Evolutionary conservation across 2,329 filamentous ascomycete genomes (phyloP), one percentile per base, ranked within the genome.

Genomic region (Cladosporium sp.): DNA sequence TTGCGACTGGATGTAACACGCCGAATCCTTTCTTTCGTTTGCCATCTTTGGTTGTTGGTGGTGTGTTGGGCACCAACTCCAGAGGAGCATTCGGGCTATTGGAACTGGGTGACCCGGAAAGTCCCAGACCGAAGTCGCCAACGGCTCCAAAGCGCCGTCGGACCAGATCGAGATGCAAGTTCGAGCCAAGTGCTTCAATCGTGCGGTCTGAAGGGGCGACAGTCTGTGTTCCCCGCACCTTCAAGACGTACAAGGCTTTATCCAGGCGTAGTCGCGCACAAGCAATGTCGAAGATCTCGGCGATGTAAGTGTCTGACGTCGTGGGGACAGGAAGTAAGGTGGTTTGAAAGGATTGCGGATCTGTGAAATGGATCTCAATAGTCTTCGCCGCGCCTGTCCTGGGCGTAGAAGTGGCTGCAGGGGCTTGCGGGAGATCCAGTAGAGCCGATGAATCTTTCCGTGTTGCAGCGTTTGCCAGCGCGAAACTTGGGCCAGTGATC

Each of bases 261-360:
- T 93, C 88, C 0, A 93, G 73, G 51, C 87, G 82, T 38, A 89
- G 77, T 67, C 87, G 88, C 36, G 83, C 80, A 65, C 88, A 93
- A 2, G 88, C 84, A 56, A 83, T 76, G 62, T 92, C 87, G 45
- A 92, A 81, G 22, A 93, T 82, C 65, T 93, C 87, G 38, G 85
- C 86, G 38, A 93, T 80, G 64, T 91, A 93, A 25, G 84, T 92
- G 58, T 92, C 86, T 0, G 86, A 89, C 0, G 85, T 91, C 39
- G 88, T 86, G 54, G 87, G 82, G 15, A 91, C 72, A 1, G 83
- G 84, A 19, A 88, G 78, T 71, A 83, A 82, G 61, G 85, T 84
- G 0, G 71, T 71, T n/a, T 85, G 84, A 40, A 86, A 81, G 2
- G 62, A 63, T 7, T 85, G 78, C 5, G 82, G 75, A 62, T 90